Percentiles rank a stretch among this genome's conserved stretches.
Conservation (phyloP, 768 basidiomycete genomes). For the Xerocomus potaroensis region DNA sequence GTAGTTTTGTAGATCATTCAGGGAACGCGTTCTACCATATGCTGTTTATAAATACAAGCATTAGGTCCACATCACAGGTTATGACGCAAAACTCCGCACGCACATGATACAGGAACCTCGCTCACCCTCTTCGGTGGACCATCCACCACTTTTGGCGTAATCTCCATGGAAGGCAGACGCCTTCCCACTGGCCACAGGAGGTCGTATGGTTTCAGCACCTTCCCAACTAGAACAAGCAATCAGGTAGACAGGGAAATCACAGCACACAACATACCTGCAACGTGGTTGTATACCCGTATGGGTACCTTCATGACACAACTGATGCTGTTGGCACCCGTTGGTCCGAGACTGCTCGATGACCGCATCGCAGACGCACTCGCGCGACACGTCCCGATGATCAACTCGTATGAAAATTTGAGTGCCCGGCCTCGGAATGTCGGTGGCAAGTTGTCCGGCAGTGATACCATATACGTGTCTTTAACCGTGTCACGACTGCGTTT, state of each 20-base stretch:
- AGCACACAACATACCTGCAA: slow-evolving; percentile 52
- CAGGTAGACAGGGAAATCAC: slow-evolving; percentile 1
- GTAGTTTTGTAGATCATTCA: slow-evolving; percentile 50
- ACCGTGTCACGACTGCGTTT: background rate
- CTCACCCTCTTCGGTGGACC: slow-evolving; percentile 11
- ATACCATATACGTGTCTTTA: slow-evolving; percentile 75
- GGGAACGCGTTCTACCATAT: slow-evolving; percentile 21
- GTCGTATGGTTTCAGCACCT: slow-evolving; percentile 67
- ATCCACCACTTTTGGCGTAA: slow-evolving; percentile 23
- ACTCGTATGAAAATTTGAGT: slow-evolving; percentile 83
- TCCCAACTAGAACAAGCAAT: slow-evolving; percentile 39
- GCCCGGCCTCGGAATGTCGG: slow-evolving; percentile 87
- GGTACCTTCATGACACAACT: slow-evolving; percentile 89
- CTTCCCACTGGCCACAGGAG: slow-evolving; percentile 72
- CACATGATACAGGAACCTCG: slow-evolving; percentile 11
- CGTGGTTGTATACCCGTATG: slow-evolving; percentile 85
- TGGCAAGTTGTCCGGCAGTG: slow-evolving; percentile 75
- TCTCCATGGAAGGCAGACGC: slow-evolving; percentile 31
- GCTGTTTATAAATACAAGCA: slow-evolving; percentile 11
- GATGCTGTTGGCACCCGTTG: slow-evolving; percentile 43
- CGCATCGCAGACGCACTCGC: slow-evolving; percentile 36
- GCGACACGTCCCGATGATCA: slow-evolving; percentile 84
- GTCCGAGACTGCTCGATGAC: slow-evolving; percentile 30
- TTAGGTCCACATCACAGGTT: slow-evolving; percentile 1
- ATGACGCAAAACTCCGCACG: slow-evolving; percentile 5